Evolutionary conservation across 371 early-diverging fungal genomes (phyloP), one percentile per base, ranked within the genome.

Genomic region (Actinomortierella wolfii): DNA sequence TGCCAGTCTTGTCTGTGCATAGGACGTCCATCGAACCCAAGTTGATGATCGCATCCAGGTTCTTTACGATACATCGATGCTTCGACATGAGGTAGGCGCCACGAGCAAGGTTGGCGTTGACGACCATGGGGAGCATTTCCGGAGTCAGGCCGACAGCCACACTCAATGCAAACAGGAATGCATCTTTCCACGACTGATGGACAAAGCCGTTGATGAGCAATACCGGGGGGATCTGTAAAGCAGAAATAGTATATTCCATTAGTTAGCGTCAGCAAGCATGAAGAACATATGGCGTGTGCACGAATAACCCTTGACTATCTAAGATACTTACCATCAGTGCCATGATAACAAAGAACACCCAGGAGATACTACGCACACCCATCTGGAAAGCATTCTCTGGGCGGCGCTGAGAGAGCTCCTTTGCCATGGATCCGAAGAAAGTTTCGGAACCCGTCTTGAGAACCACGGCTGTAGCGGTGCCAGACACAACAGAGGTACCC

Each of bases 1-100:
- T 80, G 17, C 80, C 80, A 0, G 80, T 80, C 68, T 80, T 80
- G 77, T 80, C 80, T 3, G 78, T 77, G 51, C 80, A 80, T 14
- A 79, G 61, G 21, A 75, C 50, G 41, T 75, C 57, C 61, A 79
- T 65, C 1, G 78, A 67, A 11, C 80, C 78, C 13, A 80, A 57
- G 53, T 70, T 77, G 51, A 74, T 62, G 42, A 80, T 65, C 15
- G 80, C 66, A 53, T 78, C 79, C 26, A 76, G 54, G 47, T 60
- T 68, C 58, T 76, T 79, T 50, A 80, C 79, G 47, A 80, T 80
- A 39, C 67, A 68, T 17, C 73, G 70, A 41, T 71, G 58, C 52
- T 67, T 59, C 23, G 79, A 64, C 66, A 80, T 67, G 39, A 63
- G 52, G 18, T 62, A 57, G 17, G 79, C 79, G n/a, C 77, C 80